A percentile compares a stretch with the other conserved stretches of the same genome.
These are phyloP conservation scores for Luzula sylvatica DNA, from an alignment of 176 grass and related monocot species.

Conservation along the genomic window DNA sequence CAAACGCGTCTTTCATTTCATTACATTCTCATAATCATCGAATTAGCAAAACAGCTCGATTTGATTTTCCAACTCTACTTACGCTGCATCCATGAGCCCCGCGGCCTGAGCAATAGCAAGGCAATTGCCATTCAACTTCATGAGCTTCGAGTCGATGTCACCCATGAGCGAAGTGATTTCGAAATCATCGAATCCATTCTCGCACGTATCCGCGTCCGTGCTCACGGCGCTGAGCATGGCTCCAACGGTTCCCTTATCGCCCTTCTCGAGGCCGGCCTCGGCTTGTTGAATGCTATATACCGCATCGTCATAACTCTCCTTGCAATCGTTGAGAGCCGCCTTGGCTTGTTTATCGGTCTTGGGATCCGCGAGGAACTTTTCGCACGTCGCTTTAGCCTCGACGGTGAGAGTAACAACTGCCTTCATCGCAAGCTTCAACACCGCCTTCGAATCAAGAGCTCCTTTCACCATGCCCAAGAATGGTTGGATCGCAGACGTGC, in stretches of 20 bases:
- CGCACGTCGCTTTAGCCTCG: background rate
- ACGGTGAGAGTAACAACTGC: background rate
- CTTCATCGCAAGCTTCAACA: slow-evolving; percentile 12
- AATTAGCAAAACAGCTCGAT: too few relatives aligned
- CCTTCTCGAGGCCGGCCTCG: background rate
- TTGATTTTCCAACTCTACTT: too few relatives aligned
- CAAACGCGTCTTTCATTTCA: too few relatives aligned
- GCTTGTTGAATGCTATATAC: background rate
- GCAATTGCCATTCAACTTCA: slow-evolving; percentile 20
- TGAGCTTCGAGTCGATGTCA: slow-evolving; percentile 10
- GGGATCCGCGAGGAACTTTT: background rate
- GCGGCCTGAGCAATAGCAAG: slow-evolving; percentile 16
- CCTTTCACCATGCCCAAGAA: background rate
- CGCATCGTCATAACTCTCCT: background rate
- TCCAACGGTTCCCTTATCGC: slow-evolving; percentile 19
- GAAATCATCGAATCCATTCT: slow-evolving; percentile 20
- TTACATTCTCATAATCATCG: too few relatives aligned
- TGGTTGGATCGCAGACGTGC: slow-evolving; percentile 1
- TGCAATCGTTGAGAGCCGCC: slow-evolving; percentile 3
- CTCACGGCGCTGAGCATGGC: slow-evolving; percentile 1
- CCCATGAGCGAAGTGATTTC: slow-evolving; percentile 1
- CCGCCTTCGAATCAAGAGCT: background rate
- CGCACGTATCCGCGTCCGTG: slow-evolving; percentile 20
- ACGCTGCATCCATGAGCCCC: background rate
- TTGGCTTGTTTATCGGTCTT: background rate